Base-by-base conservation (phyloP, 345 rosid species). In the Moricandia arvensis region DNA sequence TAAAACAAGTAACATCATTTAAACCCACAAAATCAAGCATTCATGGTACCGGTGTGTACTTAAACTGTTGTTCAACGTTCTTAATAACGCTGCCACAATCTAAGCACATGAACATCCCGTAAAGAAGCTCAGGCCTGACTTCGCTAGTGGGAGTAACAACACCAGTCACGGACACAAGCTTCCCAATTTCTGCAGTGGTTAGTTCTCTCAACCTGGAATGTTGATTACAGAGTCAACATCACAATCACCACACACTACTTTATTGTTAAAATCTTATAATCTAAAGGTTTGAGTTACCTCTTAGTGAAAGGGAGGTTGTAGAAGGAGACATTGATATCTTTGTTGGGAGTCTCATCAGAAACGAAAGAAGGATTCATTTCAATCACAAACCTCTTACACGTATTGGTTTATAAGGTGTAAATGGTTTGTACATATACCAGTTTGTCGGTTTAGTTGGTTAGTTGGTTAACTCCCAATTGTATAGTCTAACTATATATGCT, bases 141-240 rank as follows among this genome's bases (percentile, higher is more conserved):
- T 90, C 98, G 16, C 99, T 95, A 0, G 99, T 89, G 41, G 97
- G 89, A 53, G 99, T 95, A 78, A 92, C 97, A 54, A 95, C 96
- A 17, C 99, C 97, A 0, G 89, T 82, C 58, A 95, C 97, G 0
- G 98, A 90, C 35, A 95, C 97, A 16, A 95, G 81, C 78, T 86
- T 92, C 61, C 98, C 98, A 33, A 95, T 88, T 78, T 95, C 98
- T 4, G 89, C 80, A 3, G 99, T 88, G 1, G 89, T 75, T 41
- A 92, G 79, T 83, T 95, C 99, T 69, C 99, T 81, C 80, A 90
- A 75, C 77, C 97, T 90, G 65, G 5, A 81, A 68, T 17, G 1
- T 57, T 21, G 10, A 26, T 21, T 0, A 21, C 24, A 21, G 2
- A 21, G 2, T 21, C 24, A 21, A 21, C 24, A 72, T 24, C 68